Percentiles rank a stretch among this genome's conserved stretches.
phyloP scores from a whole-genome alignment of 148 eudicot genomes.

The Rhododendron ferrugineum region DNA sequence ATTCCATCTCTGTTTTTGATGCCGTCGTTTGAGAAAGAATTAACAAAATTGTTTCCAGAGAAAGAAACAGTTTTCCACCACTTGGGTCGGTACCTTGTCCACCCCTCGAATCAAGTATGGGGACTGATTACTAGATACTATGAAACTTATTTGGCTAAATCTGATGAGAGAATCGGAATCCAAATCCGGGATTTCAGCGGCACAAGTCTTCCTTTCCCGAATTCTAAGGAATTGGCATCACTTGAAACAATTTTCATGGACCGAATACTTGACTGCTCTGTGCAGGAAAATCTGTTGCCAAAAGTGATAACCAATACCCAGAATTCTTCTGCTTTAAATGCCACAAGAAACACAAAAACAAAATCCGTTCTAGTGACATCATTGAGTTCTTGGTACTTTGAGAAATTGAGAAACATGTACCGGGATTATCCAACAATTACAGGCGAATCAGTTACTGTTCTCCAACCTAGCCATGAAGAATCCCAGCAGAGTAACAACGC shows the following conservation, averaged over 20 bases:
- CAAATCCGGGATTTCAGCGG: conserved; percentile 63
- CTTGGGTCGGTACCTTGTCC: conserved; percentile 78
- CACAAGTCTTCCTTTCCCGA: conserved; percentile 45
- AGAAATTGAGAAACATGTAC: conserved; percentile 50
- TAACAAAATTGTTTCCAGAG: conserved; percentile 55
- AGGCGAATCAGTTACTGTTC: conserved; percentile 59
- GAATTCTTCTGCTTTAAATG: conserved; percentile 9
- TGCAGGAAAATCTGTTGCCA: conserved; percentile 62
- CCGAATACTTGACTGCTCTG: conserved; percentile 56
- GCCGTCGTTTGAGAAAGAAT: conserved; percentile 64
- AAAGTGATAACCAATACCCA: conserved; percentile 20
- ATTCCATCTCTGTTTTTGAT: conserved; percentile 78
- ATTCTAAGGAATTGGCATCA: background rate
- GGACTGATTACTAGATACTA: conserved; percentile 72
- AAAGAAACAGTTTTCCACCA: conserved; percentile 73
- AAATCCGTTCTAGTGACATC: conserved; percentile 76
- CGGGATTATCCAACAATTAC: conserved; percentile 68
- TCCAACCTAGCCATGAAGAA: conserved; percentile 86
- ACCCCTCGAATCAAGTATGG: conserved; percentile 89
- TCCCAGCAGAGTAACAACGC: conserved; percentile 53
- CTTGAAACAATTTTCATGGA: conserved; percentile 29
- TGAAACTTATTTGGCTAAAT: conserved; percentile 67
- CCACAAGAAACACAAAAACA: conserved; percentile 27
- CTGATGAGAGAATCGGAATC: conserved; percentile 76
- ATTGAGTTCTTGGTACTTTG: conserved; percentile 54